Conservation (phyloP, 352 stramenopile species). For the Phytophthora lateralis region DNA sequence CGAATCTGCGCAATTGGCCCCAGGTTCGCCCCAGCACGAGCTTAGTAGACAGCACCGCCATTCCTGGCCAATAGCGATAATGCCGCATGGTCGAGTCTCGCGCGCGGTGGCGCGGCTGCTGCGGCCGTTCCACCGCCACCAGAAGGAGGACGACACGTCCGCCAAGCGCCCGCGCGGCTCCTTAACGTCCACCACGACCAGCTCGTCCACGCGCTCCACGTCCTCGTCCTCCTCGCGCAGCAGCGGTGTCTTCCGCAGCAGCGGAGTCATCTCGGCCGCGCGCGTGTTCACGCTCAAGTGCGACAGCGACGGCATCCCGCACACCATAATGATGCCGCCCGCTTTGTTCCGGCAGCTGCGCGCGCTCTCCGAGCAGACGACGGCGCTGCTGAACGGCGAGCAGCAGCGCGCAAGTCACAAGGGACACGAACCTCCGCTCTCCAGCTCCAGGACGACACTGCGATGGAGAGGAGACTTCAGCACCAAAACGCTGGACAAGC, state of each 20-base stretch:
- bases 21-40: constrained; percentile 1
- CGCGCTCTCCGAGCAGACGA: constrained; percentile 36
- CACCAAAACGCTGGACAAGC: constrained; percentile 43
- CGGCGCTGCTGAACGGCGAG: constrained; percentile 21
- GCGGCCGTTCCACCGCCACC: constrained; percentile 45
- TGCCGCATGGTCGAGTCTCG: constrained; percentile 45
- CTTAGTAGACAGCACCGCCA: background rate
- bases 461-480: constrained; percentile 32
- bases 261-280: background rate
- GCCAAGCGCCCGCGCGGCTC: constrained; percentile 21
- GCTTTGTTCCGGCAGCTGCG: constrained; percentile 44
- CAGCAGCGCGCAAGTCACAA: constrained; percentile 30
- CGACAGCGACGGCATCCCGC: constrained; percentile 16
- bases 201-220: constrained; percentile 37
- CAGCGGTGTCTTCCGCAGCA: constrained; percentile 19
- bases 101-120: constrained; percentile 45
- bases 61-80: background rate
- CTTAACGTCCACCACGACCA: constrained; percentile 22
- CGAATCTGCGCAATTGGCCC: constrained; percentile 18
- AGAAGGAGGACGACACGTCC: constrained; percentile 11
- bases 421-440: constrained; percentile 10
- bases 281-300: constrained; percentile 33
- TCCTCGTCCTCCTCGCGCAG: constrained; percentile 32
- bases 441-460: constrained; percentile 19
- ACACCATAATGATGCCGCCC: constrained; percentile 39